phyloP scores from a whole-genome alignment of 805 yeast genomes.

The Candida khao-thaluensis region DNA sequence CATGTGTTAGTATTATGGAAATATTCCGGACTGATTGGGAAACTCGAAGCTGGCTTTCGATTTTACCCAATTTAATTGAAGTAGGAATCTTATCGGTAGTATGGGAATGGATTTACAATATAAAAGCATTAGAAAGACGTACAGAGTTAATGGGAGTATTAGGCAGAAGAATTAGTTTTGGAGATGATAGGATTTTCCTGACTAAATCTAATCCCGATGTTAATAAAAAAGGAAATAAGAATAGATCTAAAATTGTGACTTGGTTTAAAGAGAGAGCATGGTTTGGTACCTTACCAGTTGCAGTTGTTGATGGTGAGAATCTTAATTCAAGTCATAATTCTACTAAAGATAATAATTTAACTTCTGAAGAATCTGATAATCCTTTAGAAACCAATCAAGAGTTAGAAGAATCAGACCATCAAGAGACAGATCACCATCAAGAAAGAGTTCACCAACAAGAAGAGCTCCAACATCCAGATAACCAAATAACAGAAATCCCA shows the following conservation, averaged over 20 bases:
- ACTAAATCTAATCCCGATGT: conserved; percentile 1
- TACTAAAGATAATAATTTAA: not conserved
- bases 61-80: conserved; percentile 44
- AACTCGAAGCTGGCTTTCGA: conserved; percentile 49
- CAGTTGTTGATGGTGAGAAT: conserved; percentile 13
- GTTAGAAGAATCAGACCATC: not conserved
- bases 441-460: too few species aligned
- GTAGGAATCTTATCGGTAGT: conserved; percentile 51
- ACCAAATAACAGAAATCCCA: too few species aligned
- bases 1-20: conserved; percentile 27
- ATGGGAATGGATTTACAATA: conserved; percentile 68
- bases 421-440: too few species aligned
- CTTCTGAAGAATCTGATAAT: not conserved
- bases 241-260: conserved; percentile 7
- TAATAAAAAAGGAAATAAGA: conserved; percentile 1
- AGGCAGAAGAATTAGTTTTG: conserved; percentile 56
- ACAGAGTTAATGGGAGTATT: conserved; percentile 57
- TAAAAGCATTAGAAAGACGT: conserved; percentile 48
- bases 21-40: conserved; percentile 32
- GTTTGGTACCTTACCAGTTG: conserved; percentile 6
- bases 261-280: conserved; percentile 7
- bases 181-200: conserved; percentile 29
- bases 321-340: conserved; percentile 1
- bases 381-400: too few species aligned
- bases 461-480: too few species aligned